Evolutionary conservation across 2,329 filamentous ascomycete species (phyloP).

Genomic region (Magnaporthiopsis rhizophila): DNA sequence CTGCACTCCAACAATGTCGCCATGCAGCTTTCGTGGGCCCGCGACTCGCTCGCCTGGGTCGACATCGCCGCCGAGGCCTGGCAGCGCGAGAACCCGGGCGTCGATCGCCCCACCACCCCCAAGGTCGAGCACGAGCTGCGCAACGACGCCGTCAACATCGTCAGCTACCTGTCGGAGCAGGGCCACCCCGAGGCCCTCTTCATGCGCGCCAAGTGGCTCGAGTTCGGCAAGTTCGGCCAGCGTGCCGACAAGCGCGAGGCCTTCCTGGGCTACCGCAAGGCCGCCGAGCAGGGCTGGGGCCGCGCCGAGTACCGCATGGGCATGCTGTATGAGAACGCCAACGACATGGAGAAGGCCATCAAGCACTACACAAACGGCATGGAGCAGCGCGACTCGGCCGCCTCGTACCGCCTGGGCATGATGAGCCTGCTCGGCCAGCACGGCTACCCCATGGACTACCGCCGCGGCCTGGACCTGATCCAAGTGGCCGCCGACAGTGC

Average conservation of each 20-base stretch:
- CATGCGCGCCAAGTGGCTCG: constrained; percentile 91
- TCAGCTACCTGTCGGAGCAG: constrained; percentile 82
- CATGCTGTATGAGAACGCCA: constrained; percentile 95
- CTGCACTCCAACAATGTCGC: constrained; percentile 90
- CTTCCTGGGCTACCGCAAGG: constrained; percentile 75
- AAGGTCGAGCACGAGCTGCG: constrained; percentile 82
- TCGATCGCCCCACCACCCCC: constrained; percentile 65
- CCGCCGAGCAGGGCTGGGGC: constrained; percentile 75
- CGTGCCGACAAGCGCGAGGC: constrained; percentile 92
- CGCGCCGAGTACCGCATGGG: constrained; percentile 94
- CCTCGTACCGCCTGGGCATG: constrained; percentile 84
- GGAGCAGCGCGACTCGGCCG: constrained; percentile 75
- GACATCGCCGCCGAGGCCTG: constrained; percentile 76
- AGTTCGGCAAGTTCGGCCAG: constrained; percentile 93
- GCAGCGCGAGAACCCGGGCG: constrained; percentile 47
- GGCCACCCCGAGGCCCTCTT: constrained; percentile 91
- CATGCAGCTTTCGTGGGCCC: constrained; percentile 94
- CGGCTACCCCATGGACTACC: constrained; percentile 75
- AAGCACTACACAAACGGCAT: constrained; percentile 83
- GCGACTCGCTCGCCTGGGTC: constrained; percentile 83
- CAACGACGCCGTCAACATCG: constrained; percentile 84
- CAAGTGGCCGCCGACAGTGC: constrained; percentile 74
- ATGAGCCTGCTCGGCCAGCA: constrained; percentile 94
- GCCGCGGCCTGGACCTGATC: constrained; percentile 73
- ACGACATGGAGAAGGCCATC: constrained; percentile 84